Conservation (phyloP, 225 moss, liverwort and hornwort genomes). For the Antitrichia curtipendula region DNA sequence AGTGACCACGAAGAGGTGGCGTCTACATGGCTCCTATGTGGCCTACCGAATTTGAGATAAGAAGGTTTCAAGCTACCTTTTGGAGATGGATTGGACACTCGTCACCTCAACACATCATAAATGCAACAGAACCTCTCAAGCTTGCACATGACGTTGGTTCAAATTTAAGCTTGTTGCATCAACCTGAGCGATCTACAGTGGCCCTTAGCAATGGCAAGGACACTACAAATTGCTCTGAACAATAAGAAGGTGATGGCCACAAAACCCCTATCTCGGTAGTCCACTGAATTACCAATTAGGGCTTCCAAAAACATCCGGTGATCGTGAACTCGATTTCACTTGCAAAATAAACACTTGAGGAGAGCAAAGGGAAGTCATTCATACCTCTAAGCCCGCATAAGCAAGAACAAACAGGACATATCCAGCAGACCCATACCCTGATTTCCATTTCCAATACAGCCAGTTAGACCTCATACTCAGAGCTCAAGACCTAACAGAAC, state of each 20-base stretch:
- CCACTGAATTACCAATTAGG: not conserved
- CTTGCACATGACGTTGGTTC: not conserved
- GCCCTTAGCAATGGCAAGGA: not conserved
- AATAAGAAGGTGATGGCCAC: not conserved
- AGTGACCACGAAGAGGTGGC: not conserved
- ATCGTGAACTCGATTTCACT: not conserved
- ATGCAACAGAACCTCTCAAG: not conserved
- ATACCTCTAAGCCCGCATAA: slow-evolving; percentile 88
- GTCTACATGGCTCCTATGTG: not conserved
- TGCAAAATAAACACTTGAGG: not conserved
- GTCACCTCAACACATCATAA: not conserved
- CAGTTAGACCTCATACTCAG: not conserved
- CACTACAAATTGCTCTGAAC: not conserved
- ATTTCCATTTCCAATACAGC: not conserved
- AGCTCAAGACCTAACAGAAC: not conserved
- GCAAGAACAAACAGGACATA: slow-evolving; percentile 84
- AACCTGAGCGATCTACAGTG: not conserved
- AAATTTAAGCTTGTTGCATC: not conserved
- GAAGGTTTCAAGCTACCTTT: not conserved
- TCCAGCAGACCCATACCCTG: slow-evolving; percentile 89
- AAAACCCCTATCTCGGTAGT: not conserved
- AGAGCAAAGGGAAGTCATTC: not conserved
- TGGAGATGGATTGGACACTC: not conserved
- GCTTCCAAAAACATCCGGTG: not conserved
- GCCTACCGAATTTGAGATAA: not conserved